These are phyloP conservation scores for Purshia tridentata DNA, from an alignment of 306 rosid species.

Conservation along the genomic window DNA sequence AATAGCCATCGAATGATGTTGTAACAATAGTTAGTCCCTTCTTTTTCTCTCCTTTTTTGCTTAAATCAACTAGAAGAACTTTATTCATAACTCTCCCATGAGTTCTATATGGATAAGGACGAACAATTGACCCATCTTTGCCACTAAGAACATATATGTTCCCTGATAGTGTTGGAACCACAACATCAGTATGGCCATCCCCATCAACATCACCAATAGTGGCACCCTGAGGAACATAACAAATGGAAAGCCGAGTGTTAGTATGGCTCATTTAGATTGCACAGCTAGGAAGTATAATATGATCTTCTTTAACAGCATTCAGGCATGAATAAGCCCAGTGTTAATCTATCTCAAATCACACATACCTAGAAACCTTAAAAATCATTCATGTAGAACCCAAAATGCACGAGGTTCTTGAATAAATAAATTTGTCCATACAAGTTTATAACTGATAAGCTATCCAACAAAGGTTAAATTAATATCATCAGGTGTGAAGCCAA, in stretches of 20 bases:
- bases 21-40: constrained; percentile 91
- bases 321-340: neutral
- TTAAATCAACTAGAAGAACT: constrained; percentile 88
- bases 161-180: constrained; percentile 90
- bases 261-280: no score
- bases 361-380: constrained; percentile 1
- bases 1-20: constrained; percentile 90
- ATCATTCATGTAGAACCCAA: neutral
- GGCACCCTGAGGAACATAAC: constrained; percentile 63
- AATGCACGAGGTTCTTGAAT: neutral
- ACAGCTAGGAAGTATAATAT: neutral
- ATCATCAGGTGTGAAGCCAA: neutral
- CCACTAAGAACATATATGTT: constrained; percentile 92
- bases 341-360: neutral
- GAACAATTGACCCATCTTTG: constrained; percentile 82
- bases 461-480: neutral
- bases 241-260: no score
- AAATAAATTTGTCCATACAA: neutral
- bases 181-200: constrained; percentile 92
- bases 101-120: constrained; percentile 81
- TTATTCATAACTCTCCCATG: constrained; percentile 96
- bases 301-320: neutral
- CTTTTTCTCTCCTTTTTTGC: constrained; percentile 66
- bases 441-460: neutral
- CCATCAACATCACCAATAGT: constrained; percentile 92